These are phyloP conservation scores for Adiantum capillusveneris DNA, from an alignment of 75 land plant species.

Conservation along the genomic window DNA sequence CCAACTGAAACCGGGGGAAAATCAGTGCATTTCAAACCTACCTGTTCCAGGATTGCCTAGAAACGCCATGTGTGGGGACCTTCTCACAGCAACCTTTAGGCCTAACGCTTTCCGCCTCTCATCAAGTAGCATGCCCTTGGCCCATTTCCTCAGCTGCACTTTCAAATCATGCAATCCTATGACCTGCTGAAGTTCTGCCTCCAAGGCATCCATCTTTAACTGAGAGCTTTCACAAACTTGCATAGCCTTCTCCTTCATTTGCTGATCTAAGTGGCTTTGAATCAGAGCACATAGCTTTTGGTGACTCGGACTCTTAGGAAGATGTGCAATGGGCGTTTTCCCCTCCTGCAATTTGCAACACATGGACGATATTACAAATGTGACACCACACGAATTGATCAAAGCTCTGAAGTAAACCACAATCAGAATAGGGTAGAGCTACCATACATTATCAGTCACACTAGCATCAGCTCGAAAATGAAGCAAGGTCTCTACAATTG, in stretches of 20 bases:
- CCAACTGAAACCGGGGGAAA: too few species aligned
- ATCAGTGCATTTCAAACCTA: too few species aligned
- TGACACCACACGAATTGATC: too few species aligned
- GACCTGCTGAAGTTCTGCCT: slow-evolving; percentile 46
- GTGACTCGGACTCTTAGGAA: slow-evolving; percentile 55
- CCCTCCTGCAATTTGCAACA: slow-evolving; percentile 72
- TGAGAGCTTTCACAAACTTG: slow-evolving; percentile 55
- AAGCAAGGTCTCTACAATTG: slow-evolving; percentile 59
- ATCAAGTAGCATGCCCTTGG: slow-evolving; percentile 77
- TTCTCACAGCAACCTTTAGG: slow-evolving; percentile 54
- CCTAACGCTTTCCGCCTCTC: slow-evolving; percentile 70
- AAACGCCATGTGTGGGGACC: slow-evolving; percentile 84
- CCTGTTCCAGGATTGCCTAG: slow-evolving; percentile 92
- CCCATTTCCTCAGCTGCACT: slow-evolving; percentile 70
- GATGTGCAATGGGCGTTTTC: slow-evolving; percentile 70
- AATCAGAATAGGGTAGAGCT: too few species aligned
- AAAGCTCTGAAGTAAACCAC: too few species aligned
- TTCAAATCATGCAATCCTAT: slow-evolving; percentile 70
- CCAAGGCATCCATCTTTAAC: slow-evolving; percentile 68
- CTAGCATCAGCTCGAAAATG: slow-evolving; percentile 68
- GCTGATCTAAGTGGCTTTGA: slow-evolving; percentile 46
- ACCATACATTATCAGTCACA: slow-evolving; percentile 60
- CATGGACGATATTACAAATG: too few species aligned
- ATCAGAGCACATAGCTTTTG: slow-evolving; percentile 54
- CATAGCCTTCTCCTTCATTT: slow-evolving; percentile 50